Conservation (phyloP, 148 eudicot genomes). For the Vaccinium vitisidaea region DNA sequence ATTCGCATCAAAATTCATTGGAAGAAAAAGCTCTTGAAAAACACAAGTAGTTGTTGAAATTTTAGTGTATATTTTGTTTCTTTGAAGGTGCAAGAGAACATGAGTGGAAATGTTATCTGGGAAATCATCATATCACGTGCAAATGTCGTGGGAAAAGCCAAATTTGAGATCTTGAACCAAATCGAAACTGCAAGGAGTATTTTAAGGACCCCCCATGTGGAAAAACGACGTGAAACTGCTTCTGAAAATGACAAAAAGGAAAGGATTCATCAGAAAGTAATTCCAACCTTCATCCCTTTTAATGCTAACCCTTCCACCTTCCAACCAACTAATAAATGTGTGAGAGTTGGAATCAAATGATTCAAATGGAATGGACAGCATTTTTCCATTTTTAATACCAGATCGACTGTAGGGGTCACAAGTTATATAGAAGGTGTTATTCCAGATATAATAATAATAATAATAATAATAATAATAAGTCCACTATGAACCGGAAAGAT, state of each 20-base stretch:
- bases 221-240: constrained; percentile 18
- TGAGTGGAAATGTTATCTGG: background rate
- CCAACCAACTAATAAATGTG: too few relatives aligned
- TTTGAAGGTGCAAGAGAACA: background rate
- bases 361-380: too few relatives aligned
- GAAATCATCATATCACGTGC: constrained; percentile 3
- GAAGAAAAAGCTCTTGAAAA: background rate
- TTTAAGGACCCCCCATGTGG: constrained; percentile 4
- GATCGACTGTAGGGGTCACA: too few relatives aligned
- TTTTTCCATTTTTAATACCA: too few relatives aligned
- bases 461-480: too few relatives aligned
- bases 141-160: background rate
- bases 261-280: too few relatives aligned
- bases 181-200: background rate
- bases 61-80: background rate
- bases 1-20: background rate
- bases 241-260: constrained; percentile 13
- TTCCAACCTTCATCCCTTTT: too few relatives aligned
- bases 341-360: too few relatives aligned
- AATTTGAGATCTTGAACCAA: constrained; percentile 2
- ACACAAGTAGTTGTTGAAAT: background rate
- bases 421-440: too few relatives aligned
- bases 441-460: too few relatives aligned
- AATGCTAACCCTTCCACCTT: too few relatives aligned
- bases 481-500: too few relatives aligned